Base-by-base conservation (phyloP, 805 yeast genomes). In the Kockiozyma suomiensis region DNA sequence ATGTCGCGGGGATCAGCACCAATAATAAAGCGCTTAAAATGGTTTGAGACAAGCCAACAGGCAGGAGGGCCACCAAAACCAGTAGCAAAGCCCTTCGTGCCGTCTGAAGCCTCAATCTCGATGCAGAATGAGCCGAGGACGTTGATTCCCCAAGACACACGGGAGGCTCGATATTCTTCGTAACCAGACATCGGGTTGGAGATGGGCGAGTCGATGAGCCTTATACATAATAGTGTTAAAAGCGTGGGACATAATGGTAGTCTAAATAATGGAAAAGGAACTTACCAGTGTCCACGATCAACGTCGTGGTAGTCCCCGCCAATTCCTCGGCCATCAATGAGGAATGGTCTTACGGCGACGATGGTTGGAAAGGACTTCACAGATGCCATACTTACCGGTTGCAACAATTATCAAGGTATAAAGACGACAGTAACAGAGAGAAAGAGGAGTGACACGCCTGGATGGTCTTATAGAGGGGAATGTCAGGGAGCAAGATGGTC, bases 261-360 rank as follows among this genome's bases (percentile, higher is more conserved):
- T 15, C 4, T 17, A 33, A 4, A n/a, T 13, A 25, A 17, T 4
- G 2, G 26, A 35, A 40, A 4, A 23, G 1, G 48, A 6, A 35
- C 56, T 1, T 15, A 56, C 83, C 83, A 80, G 63, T 79, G 83
- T 25, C 82, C 82, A 42, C 72, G 69, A 42, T 72, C 77, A 49
- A 79, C 82, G 68, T 80, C 76, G 67, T 80, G 83, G 69, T 80
- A 80, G 67, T 80, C 83, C 61, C 82, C 83, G 56, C 83, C 83
- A 54, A 77, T 72, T 49, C 81, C 82, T 64, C 74, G 75, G 35
- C 79, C 82, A 57, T 73, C 72, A 25, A 78, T 65, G 33, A 79
- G 71, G 69, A 68, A 79, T 45, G 82, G 78, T 58, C 74, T 76
- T 50, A 79, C 75, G 59, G 72, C 72, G 56, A 74, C 77, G 67